Percentiles rank a stretch among this genome's conserved stretches.
Evolutionary conservation across 2,329 filamentous ascomycete species (phyloP).

Genomic region (Colletotrichum tropicicola): DNA sequence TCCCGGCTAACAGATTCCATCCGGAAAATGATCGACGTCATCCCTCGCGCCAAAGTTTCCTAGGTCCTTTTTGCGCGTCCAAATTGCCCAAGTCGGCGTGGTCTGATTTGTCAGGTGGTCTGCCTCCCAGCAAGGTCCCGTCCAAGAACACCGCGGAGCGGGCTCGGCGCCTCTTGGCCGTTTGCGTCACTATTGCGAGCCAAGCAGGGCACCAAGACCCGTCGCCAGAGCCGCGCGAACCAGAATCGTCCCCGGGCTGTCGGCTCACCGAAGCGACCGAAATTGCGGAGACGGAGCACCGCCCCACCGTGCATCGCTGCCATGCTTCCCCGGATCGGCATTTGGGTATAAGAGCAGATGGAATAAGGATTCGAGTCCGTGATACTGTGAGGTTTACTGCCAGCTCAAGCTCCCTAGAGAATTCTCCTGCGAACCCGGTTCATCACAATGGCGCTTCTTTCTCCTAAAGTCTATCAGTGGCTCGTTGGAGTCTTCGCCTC

Average conservation of each 20-base stretch:
- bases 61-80: background rate
- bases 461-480: slow-evolving; percentile 45
- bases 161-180: background rate
- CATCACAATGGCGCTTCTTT: slow-evolving; percentile 12
- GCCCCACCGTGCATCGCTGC: background rate
- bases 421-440: background rate
- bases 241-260: background rate
- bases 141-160: background rate
- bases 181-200: slow-evolving; percentile 15
- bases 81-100: background rate
- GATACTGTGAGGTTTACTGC: background rate
- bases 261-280: slow-evolving; percentile 17
- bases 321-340: slow-evolving; percentile 18
- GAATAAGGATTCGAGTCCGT: background rate
- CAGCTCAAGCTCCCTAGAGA: background rate
- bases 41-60: background rate
- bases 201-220: slow-evolving; percentile 8
- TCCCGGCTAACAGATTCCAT: background rate
- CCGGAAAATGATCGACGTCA: slow-evolving; percentile 13
- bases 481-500: slow-evolving; percentile 75
- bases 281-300: slow-evolving; percentile 8
- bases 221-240: slow-evolving; percentile 15
- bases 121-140: background rate
- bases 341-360: slow-evolving; percentile 5
- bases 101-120: slow-evolving; percentile 16